Percentiles rank a stretch among this genome's conserved stretches.
Conservation (phyloP, 2,329 filamentous ascomycete genomes). For the Penicillium palitans region DNA sequence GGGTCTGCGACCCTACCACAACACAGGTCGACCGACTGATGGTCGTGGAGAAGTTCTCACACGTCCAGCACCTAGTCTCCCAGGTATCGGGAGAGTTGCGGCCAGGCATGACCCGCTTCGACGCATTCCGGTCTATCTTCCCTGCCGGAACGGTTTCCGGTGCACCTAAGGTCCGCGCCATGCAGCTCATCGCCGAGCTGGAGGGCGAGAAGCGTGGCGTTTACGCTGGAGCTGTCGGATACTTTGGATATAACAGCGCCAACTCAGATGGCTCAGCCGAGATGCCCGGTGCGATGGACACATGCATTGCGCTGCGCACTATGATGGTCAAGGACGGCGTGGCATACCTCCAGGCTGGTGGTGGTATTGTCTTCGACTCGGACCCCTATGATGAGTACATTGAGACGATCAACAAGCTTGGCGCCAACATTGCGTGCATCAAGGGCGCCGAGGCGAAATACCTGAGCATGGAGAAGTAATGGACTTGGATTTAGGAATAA, state of each 20-base stretch:
- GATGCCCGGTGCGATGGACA: slow-evolving; percentile 87
- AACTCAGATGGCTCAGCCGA: slow-evolving; percentile 61
- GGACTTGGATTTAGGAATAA: background rate
- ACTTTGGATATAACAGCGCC: slow-evolving; percentile 84
- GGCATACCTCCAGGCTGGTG: slow-evolving; percentile 83
- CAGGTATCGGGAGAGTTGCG: slow-evolving; percentile 92
- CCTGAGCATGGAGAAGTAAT: slow-evolving; percentile 44
- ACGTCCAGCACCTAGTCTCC: slow-evolving; percentile 95
- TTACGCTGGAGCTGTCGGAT: slow-evolving; percentile 94
- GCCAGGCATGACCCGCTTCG: slow-evolving; percentile 81
- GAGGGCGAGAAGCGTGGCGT: slow-evolving; percentile 92
- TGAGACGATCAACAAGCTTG: slow-evolving; percentile 95
- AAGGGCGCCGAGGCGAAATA: slow-evolving; percentile 75
- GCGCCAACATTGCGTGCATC: slow-evolving; percentile 86
- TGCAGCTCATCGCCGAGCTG: slow-evolving; percentile 94
- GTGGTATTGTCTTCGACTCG: slow-evolving; percentile 92
- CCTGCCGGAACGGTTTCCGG: slow-evolving; percentile 94
- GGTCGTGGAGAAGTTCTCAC: slow-evolving; percentile 91
- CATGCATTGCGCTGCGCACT: slow-evolving; percentile 77
- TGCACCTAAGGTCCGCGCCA: slow-evolving; percentile 91
- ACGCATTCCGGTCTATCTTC: slow-evolving; percentile 95
- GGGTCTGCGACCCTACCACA: slow-evolving; percentile 85
- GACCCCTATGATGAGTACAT: slow-evolving; percentile 89
- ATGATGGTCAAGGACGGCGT: slow-evolving; percentile 92
- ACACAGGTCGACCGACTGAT: slow-evolving; percentile 92